Conservation (phyloP, 805 yeast species). For the Torulaspora maleeae region DNA sequence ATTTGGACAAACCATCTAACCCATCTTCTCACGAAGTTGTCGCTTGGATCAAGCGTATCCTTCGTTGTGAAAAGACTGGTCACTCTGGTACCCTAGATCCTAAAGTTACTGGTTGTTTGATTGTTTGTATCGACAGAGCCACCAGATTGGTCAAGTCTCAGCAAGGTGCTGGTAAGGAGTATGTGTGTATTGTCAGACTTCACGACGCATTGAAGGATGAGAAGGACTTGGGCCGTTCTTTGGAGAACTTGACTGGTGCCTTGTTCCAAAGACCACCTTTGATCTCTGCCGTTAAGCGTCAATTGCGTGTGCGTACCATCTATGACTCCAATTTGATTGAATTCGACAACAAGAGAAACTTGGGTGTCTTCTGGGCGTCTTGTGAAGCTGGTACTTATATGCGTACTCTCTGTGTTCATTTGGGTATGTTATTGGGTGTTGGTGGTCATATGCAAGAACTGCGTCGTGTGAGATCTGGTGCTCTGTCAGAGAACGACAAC, state of each 20-base stretch:
- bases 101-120: conserved; percentile 96
- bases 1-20: conserved; percentile 95
- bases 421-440: conserved; percentile 96
- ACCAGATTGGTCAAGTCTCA: conserved; percentile 97
- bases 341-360: conserved; percentile 92
- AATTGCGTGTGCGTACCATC: conserved; percentile 95
- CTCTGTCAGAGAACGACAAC: conserved; percentile 82
- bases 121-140: conserved; percentile 97
- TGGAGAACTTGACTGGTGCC: conserved; percentile 97
- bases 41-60: conserved; percentile 96
- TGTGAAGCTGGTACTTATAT: conserved; percentile 99
- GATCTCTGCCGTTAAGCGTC: conserved; percentile 98
- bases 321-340: conserved; percentile 94
- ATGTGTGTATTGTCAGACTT: conserved; percentile 93
- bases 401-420: conserved; percentile 98
- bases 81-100: conserved; percentile 99
- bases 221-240: conserved; percentile 77
- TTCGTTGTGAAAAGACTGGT: conserved; percentile 96
- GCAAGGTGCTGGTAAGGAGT: conserved; percentile 99
- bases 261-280: conserved; percentile 98
- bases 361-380: conserved; percentile 98
- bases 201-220: conserved; percentile 91
- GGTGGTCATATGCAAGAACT: conserved; percentile 99
- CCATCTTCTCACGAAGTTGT: conserved; percentile 99
- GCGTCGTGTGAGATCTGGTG: conserved; percentile 98